Evolutionary conservation across 192 early-diverging fungal species (phyloP).

Genomic region (Borealophlyctis nickersoniae): DNA sequence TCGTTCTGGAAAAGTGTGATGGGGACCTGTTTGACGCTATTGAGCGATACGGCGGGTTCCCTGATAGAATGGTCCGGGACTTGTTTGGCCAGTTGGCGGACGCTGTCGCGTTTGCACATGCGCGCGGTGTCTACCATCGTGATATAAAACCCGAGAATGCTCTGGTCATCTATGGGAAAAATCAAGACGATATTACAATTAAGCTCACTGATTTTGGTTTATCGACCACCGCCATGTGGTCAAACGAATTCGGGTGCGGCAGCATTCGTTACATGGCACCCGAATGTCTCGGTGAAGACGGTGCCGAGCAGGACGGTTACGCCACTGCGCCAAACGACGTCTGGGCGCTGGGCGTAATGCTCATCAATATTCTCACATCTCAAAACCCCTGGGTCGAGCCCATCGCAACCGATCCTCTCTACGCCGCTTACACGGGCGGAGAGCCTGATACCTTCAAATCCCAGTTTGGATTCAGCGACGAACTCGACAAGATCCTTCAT

Average conservation of each 20-base stretch:
- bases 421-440: slow-evolving; percentile 42
- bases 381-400: slow-evolving; percentile 75
- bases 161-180: slow-evolving; percentile 22
- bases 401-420: slow-evolving; percentile 65
- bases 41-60: slow-evolving; percentile 26
- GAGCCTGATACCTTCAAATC: slow-evolving; percentile 4
- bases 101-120: slow-evolving; percentile 74
- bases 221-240: slow-evolving; percentile 72
- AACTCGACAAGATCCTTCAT: slow-evolving; percentile 61
- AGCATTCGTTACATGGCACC: slow-evolving; percentile 90
- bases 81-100: slow-evolving; percentile 76
- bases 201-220: slow-evolving; percentile 96
- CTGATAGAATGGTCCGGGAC: slow-evolving; percentile 12
- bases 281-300: slow-evolving; percentile 45
- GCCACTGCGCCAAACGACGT: slow-evolving; percentile 66
- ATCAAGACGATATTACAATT: slow-evolving; percentile 2
- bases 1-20: slow-evolving; percentile 37
- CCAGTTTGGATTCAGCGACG: slow-evolving; percentile 49
- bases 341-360: slow-evolving; percentile 76
- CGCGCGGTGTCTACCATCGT: slow-evolving; percentile 79
- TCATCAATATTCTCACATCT: slow-evolving; percentile 73
- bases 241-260: slow-evolving; percentile 85
- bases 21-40: slow-evolving; percentile 49
- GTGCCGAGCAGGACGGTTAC: slow-evolving; percentile 29
- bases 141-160: slow-evolving; percentile 93